These are phyloP conservation scores for Termitomyces sp. DNA, from an alignment of 768 basidiomycete species.

Conservation along the genomic window DNA sequence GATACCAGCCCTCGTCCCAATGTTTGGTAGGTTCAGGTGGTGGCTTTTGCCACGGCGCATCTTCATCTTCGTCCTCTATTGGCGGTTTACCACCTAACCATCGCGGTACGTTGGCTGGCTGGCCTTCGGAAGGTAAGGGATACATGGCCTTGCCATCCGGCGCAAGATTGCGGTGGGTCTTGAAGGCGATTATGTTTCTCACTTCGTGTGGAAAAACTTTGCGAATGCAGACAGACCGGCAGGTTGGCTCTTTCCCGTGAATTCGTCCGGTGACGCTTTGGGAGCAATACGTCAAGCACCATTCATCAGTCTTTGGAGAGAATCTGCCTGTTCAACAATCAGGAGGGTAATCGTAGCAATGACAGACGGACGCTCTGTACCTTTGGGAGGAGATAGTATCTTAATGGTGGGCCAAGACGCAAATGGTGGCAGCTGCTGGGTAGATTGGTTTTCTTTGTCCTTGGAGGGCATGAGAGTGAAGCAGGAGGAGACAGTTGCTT, in stretches of 20 bases:
- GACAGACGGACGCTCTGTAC: conserved; percentile 18
- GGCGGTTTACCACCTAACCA: conserved; percentile 37
- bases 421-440: conserved; percentile 31
- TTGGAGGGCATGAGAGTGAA: conserved; percentile 21
- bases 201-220: conserved; percentile 67
- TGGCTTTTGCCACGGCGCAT: conserved; percentile 12
- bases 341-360: background rate
- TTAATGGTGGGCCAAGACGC: conserved; percentile 50
- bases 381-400: conserved; percentile 48
- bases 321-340: conserved; percentile 37
- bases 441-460: conserved; percentile 18
- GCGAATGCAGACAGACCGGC: conserved; percentile 58
- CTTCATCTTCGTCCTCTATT: conserved; percentile 29
- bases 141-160: conserved; percentile 46
- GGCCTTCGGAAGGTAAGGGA: conserved; percentile 66
- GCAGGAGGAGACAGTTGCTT: conserved; percentile 1
- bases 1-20: conserved; percentile 75
- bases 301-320: conserved; percentile 59
- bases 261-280: conserved; percentile 53
- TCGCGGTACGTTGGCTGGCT: conserved; percentile 41
- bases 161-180: conserved; percentile 35
- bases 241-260: conserved; percentile 45
- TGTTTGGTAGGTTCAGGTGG: conserved; percentile 37
- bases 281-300: conserved; percentile 58
- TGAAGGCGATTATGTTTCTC: conserved; percentile 42